A percentile compares a stretch with the other conserved stretches of the same genome.
These are phyloP conservation scores for Pichia sporocuriosa DNA, from an alignment of 805 yeast species.

Conservation along the genomic window DNA sequence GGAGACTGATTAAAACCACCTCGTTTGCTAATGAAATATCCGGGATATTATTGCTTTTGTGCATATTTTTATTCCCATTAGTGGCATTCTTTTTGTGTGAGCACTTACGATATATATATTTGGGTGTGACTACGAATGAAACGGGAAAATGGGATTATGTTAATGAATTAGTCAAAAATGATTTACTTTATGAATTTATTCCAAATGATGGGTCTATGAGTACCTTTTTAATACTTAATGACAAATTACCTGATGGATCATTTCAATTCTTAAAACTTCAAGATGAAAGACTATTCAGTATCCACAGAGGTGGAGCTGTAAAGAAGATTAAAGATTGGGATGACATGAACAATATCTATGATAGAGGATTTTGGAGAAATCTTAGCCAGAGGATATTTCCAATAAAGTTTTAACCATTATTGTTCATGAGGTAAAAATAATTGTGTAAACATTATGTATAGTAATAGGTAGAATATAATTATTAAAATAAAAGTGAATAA, in stretches of 20 bases:
- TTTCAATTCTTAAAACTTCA: constrained; percentile 9
- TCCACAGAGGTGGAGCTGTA: constrained; percentile 4
- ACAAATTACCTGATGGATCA: constrained; percentile 4
- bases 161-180: constrained; percentile 31
- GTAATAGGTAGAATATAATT: too few species aligned
- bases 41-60: constrained; percentile 37
- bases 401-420: background rate
- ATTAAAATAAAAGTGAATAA: background rate
- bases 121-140: constrained; percentile 55
- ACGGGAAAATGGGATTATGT: constrained; percentile 47
- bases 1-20: constrained; percentile 27
- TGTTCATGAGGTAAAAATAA: too few species aligned
- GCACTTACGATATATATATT: constrained; percentile 40
- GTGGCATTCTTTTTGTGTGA: constrained; percentile 34
- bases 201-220: background rate
- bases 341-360: constrained; percentile 40
- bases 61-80: constrained; percentile 32
- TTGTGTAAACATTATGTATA: too few species aligned
- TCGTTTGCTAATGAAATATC: constrained; percentile 32
- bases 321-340: constrained; percentile 20
- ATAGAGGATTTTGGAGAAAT: constrained; percentile 41
- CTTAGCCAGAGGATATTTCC: constrained; percentile 31
- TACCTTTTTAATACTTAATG: constrained; percentile 4
- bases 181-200: constrained; percentile 25
- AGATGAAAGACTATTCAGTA: constrained; percentile 8